phyloP scores from a whole-genome alignment of 768 basidiomycete genomes.

The Trichaptum fuscoviolaceum region DNA sequence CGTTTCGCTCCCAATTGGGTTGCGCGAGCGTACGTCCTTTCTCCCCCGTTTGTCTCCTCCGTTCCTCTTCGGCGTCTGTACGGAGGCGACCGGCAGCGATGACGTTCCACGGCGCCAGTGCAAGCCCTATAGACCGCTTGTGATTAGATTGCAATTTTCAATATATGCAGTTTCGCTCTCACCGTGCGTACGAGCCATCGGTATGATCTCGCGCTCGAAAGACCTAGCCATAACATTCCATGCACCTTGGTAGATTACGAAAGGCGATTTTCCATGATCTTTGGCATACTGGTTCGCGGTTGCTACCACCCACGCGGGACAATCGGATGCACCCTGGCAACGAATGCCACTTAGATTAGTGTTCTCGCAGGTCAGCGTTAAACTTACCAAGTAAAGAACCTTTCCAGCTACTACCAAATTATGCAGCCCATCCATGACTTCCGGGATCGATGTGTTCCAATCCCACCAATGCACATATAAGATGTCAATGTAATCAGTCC shows the following conservation, averaged over 20 bases:
- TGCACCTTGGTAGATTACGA: constrained; percentile 31
- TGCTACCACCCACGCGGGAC: constrained; percentile 25
- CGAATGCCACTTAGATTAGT: no score
- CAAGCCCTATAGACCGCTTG: constrained; percentile 18
- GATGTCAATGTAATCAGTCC: constrained; percentile 56
- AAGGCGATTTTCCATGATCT: constrained; percentile 29
- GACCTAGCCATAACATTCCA: constrained; percentile 22
- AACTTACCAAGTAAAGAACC: constrained; percentile 34
- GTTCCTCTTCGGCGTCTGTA: constrained; percentile 19
- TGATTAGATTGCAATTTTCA: constrained; percentile 24
- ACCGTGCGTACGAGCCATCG: constrained; percentile 20
- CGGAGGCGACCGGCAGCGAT: constrained; percentile 26
- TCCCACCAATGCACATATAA: constrained; percentile 54
- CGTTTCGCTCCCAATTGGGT: constrained; percentile 41
- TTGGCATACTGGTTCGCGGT: constrained; percentile 28
- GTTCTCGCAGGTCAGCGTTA: neutral
- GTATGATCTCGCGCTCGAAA: constrained; percentile 33
- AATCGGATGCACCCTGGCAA: constrained; percentile 11
- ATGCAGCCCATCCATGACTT: constrained; percentile 43
- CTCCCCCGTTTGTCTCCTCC: constrained; percentile 12
- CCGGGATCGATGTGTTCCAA: constrained; percentile 37
- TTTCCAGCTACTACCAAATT: constrained; percentile 38
- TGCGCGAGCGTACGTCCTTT: constrained; percentile 10
- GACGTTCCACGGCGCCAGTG: constrained; percentile 27
- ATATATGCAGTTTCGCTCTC: constrained; percentile 19